These are phyloP conservation scores for Calonectria hongkongensis DNA, from an alignment of 2,329 filamentous ascomycete genomes.

Conservation along the genomic window DNA sequence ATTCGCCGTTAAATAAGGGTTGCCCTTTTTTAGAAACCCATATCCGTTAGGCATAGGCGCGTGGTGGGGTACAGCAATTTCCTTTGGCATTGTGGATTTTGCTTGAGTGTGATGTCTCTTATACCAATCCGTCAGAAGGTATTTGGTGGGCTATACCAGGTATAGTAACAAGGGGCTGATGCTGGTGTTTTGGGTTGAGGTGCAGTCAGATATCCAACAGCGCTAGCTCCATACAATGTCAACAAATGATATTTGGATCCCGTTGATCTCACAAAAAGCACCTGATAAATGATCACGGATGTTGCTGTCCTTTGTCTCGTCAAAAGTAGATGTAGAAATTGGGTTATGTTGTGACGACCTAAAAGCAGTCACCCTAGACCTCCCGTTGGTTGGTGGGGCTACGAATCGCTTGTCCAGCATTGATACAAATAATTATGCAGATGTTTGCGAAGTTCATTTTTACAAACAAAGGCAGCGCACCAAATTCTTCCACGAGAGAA, in stretches of 20 bases:
- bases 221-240: too few species aligned
- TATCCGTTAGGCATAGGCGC: constrained; percentile 36
- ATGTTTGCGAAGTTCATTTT: background rate
- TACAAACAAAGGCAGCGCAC: background rate
- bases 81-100: constrained; percentile 9
- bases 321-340: too few species aligned
- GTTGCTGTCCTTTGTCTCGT: background rate
- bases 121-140: background rate
- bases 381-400: constrained; percentile 24
- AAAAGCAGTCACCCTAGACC: constrained; percentile 18
- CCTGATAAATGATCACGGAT: accelerated
- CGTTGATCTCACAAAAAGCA: background rate
- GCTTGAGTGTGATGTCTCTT: background rate
- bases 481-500: background rate
- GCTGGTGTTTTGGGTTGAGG: background rate
- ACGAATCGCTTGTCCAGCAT: background rate
- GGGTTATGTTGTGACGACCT: constrained; percentile 20
- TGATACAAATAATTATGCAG: background rate
- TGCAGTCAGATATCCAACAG: background rate
- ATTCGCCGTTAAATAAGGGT: constrained; percentile 26
- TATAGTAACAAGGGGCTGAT: background rate
- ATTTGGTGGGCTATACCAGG: too few species aligned
- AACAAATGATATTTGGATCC: background rate
- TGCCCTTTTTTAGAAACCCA: constrained; percentile 35
- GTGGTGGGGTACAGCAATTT: constrained; percentile 1